Percentiles rank a stretch among this genome's conserved stretches.
Conservation (phyloP, 2,329 filamentous ascomycete genomes). For the Leptographium lundbergii region DNA sequence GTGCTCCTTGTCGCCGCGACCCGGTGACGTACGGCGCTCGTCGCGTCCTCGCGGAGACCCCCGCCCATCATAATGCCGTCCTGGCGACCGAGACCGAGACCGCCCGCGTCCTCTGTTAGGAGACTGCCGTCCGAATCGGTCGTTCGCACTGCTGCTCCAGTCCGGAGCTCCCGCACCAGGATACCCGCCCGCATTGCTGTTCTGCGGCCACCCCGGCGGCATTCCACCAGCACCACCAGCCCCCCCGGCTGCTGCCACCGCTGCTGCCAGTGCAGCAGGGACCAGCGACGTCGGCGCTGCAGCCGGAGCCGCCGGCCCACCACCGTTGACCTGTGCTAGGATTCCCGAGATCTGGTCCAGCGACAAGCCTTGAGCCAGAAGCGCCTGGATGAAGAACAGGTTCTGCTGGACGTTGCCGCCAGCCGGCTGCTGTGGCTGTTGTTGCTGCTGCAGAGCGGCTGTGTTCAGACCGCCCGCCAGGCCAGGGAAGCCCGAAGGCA, state of each 20-base stretch:
- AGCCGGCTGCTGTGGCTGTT: neutral
- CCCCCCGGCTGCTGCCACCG: conserved; percentile 12
- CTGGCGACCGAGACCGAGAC: conserved; percentile 64
- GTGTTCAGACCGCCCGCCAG: neutral
- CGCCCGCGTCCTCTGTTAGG: conserved; percentile 46
- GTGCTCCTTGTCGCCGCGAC: conserved; percentile 42
- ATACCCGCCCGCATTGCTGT: neutral
- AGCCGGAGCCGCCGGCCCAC: conserved; percentile 9
- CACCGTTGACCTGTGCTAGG: conserved; percentile 38
- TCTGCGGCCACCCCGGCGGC: conserved; percentile 16
- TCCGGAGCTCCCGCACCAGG: neutral
- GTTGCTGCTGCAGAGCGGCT: neutral
- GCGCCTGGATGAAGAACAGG: conserved; percentile 59
- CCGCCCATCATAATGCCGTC: conserved; percentile 40
- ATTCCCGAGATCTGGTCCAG: conserved; percentile 60
- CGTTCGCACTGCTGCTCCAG: neutral
- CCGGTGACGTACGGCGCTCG: conserved; percentile 43
- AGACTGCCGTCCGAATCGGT: conserved; percentile 46
- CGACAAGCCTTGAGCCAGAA: conserved; percentile 62
- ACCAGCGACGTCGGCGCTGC: conserved; percentile 7
- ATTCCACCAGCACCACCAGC: conserved; percentile 14
- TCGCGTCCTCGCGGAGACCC: conserved; percentile 19
- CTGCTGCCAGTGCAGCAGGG: conserved; percentile 13
- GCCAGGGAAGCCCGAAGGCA: conserved; percentile 5
- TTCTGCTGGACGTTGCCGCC: conserved; percentile 51